Percentiles rank a stretch among this genome's conserved stretches.
Conservation (phyloP, 1,139 yeast species). For the Arxiozyma telluris region DNA sequence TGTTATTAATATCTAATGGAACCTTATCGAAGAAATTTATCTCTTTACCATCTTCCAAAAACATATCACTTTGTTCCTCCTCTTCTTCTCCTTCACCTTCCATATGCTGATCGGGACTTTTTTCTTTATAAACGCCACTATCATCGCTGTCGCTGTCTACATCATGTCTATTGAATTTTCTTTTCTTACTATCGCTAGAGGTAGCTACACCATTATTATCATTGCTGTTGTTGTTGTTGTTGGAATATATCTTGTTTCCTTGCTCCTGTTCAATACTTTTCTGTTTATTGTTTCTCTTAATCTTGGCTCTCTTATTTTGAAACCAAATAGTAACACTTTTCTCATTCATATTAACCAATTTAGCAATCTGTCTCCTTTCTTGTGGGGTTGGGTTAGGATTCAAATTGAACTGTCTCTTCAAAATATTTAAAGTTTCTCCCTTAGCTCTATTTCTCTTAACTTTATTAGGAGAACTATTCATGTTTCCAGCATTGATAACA, state of each 20-base stretch:
- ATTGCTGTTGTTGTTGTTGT: not conserved
- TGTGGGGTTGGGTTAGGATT: conserved; percentile 67
- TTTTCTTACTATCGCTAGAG: not conserved
- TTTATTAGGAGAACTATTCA: conserved; percentile 6
- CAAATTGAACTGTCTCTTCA: conserved; percentile 59
- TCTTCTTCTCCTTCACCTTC: conserved; percentile 5
- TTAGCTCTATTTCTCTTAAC: conserved; percentile 56
- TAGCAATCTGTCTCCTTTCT: conserved; percentile 62
- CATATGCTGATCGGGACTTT: not conserved
- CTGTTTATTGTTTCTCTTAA: conserved; percentile 35
- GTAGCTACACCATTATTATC: not conserved
- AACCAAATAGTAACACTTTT: conserved; percentile 93
- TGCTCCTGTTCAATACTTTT: conserved; percentile 15
- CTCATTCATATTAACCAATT: conserved; percentile 76
- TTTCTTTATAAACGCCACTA: not conserved
- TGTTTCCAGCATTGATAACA: not conserved
- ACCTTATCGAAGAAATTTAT: conserved; percentile 30
- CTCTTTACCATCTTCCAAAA: conserved; percentile 1
- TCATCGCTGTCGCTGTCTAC: conserved; percentile 4
- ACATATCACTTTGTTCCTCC: not conserved
- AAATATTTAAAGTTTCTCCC: conserved; percentile 66
- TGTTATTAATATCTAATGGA: conserved; percentile 53
- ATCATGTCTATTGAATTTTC: not conserved
- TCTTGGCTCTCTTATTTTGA: conserved; percentile 82
- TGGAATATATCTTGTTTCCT: conserved; percentile 28